Evolutionary conservation across 1,139 yeast genomes (phyloP), one percentile per base, ranked within the genome.

Genomic region (Yamadazyma songkhlaensis): DNA sequence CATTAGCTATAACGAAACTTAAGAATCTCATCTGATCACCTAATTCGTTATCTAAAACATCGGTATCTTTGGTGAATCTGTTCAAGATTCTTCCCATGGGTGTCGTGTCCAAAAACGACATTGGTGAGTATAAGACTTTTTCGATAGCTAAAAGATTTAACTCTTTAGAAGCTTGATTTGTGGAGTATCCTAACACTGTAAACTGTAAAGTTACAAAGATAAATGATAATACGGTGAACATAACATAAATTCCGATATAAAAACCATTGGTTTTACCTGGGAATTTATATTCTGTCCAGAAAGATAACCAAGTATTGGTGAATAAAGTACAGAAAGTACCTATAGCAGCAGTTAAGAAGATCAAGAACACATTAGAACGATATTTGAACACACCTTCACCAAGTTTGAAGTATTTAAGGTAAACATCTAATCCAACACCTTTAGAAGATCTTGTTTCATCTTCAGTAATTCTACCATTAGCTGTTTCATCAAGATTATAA

Each of bases 291-390:
- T 70, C 75, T 3, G 85, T 74, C 97, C 97, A 89, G 59, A 77
- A 89, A 1, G 95, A 81, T 44, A 89, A 67, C 95, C 96, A 89
- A 17, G 84, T 82, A 48, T 83, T 84, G 29, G 86, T 71, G 56
- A 86, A 84, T 30, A 85, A 58, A 39, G 70, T 73, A 44, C 74
- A 67, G 53, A 85, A 86, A 0, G 88, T 75, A 8, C 78, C 48
- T 4, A 75, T 57, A 6, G 64, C 44, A 60, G 55, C 51, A 30
- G 48, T 46, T 31, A 41, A 50, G 59, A 13, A 74, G 26, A 56
- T 35, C 8, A 48, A 6, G 11, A 60, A 52, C 27, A 51, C 42
- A 39, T 51, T 43, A 20, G 51, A 37, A 45, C 47, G 46, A 11
- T 48, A 44, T 4, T 45, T 68, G 28, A 75, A 50, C 9, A 51